Evolutionary conservation across 352 stramenopile genomes (phyloP), one percentile per base, ranked within the genome.

Genomic region (Globisporangium solare): DNA sequence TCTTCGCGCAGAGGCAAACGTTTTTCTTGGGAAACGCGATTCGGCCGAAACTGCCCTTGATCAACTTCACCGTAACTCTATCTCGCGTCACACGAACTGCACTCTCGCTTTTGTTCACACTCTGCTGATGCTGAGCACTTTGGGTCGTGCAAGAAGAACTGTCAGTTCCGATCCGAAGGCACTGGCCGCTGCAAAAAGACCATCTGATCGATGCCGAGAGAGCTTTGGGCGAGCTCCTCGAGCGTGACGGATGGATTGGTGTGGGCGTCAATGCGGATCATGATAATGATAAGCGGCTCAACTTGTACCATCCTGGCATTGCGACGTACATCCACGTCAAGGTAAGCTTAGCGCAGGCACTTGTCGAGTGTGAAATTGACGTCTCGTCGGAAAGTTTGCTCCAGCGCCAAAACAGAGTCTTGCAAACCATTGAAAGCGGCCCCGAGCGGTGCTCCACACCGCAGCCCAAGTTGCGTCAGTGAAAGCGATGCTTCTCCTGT

Each of bases 161-260:
- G 27, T 73, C 42, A 67, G 47, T 24, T 59, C 49, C 2, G 24
- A 62, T 1, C 15, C 40, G 24, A 20, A 40, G 20, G 5, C 47
- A 17, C 54, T 85, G 17, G 42, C 52, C 1, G 50, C 17, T 37
- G 66, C 62, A 21, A 50, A 50, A 24, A 31, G 52, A 68, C 3
- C 55, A 54, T 10, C 58, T 80, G n/a, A 51, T 50, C 24, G 67
- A 83, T 60, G 79, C 76, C 1, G 66, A 84, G 55, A 41, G n/a
- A 1, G 56, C 70, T 6, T 31, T 92, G 24, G 74, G 87, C 56
- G 27, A 20, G 1, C 14, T 86, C 35, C 54, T 92, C 31, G 58
- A 72, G 31, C 68, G 71, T 12, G 69, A 84, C 54, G 82, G 82
- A 13, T 92, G 82, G 82, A 74, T 86, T 32, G 78, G 82, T 3